A percentile compares a stretch with the other conserved stretches of the same genome.
Conservation (phyloP, 1,284 basidiomycete species). For the Pisolithus thermaeus region DNA sequence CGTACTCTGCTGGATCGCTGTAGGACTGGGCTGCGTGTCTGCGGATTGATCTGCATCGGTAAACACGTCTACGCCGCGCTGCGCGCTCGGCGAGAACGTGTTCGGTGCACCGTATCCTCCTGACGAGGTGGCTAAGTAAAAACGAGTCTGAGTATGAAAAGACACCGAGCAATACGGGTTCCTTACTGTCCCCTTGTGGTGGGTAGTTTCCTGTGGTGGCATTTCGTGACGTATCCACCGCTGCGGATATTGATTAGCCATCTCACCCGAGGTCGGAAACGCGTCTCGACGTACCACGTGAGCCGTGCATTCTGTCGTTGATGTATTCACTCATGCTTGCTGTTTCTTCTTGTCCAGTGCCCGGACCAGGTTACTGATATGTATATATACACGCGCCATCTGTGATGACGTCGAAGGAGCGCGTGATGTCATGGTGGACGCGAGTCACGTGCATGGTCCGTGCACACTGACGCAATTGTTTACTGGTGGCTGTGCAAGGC, state of each 20-base stretch:
- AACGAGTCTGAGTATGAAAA: background rate
- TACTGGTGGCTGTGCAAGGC: slow-evolving; percentile 4
- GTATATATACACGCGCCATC: background rate
- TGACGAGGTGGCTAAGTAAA: slow-evolving; percentile 4
- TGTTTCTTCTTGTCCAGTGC: too few relatives aligned
- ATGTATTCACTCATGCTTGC: too few relatives aligned
- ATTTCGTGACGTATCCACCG: slow-evolving; percentile 1
- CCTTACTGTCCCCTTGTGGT: slow-evolving; percentile 5
- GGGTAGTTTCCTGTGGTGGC: slow-evolving; percentile 6
- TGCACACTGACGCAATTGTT: slow-evolving; percentile 18
- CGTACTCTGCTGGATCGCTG: too few relatives aligned
- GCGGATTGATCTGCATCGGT: background rate
- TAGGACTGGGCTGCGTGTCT: too few relatives aligned
- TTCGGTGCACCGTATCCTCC: slow-evolving; percentile 4
- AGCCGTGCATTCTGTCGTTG: too few relatives aligned
- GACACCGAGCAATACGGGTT: background rate
- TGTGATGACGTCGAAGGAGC: background rate
- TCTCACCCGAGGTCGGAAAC: too few relatives aligned
- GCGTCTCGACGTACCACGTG: too few relatives aligned
- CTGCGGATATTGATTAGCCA: background rate
- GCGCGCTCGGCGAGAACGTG: background rate
- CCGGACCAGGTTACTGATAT: too few relatives aligned
- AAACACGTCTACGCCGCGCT: background rate
- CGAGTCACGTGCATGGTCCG: slow-evolving; percentile 23
- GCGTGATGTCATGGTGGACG: slow-evolving; percentile 2